These are phyloP conservation scores for Theobroma cacao DNA, from an alignment of 345 rosid genomes.

Conservation along the genomic window DNA sequence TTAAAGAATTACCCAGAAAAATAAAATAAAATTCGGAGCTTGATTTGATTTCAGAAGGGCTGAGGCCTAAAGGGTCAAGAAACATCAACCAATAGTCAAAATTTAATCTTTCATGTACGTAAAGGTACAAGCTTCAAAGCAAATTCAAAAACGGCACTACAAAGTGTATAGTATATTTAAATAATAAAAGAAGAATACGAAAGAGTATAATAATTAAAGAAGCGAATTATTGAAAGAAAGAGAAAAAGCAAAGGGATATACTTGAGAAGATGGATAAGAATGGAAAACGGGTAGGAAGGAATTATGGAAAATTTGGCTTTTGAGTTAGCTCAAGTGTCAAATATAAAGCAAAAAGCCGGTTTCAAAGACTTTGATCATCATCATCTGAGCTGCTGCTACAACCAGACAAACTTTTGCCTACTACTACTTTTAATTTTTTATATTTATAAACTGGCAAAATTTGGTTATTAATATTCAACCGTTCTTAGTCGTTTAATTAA, in stretches of 20 bases:
- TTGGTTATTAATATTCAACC: not conserved
- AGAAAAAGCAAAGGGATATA: not conserved
- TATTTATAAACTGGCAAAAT: not conserved
- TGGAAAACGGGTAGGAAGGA: not conserved
- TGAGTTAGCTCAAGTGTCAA: not conserved
- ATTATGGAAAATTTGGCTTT: not conserved
- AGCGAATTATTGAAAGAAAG: not conserved
- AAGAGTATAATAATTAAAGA: not conserved
- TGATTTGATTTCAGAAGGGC: not conserved
- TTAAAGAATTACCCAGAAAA: constrained; percentile 1
- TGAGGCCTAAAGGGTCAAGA: not conserved
- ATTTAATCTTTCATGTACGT: not conserved
- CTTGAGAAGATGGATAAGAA: constrained; percentile 9
- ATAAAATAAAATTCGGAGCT: not conserved
- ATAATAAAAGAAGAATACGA: not conserved
- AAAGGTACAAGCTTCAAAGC: not conserved
- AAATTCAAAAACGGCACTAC: constrained; percentile 5
- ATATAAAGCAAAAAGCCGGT: not conserved
- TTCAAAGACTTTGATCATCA: not conserved
- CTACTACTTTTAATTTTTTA: not conserved
- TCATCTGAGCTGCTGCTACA: not conserved
- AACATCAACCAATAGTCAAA: constrained; percentile 6
- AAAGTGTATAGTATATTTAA: not conserved
- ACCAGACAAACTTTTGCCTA: constrained; percentile 10
- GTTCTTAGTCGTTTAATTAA: not conserved